Percentiles rank a stretch among this genome's conserved stretches.
phyloP scores from a whole-genome alignment of 805 yeast genomes.

The Isabelozyma heimii region DNA sequence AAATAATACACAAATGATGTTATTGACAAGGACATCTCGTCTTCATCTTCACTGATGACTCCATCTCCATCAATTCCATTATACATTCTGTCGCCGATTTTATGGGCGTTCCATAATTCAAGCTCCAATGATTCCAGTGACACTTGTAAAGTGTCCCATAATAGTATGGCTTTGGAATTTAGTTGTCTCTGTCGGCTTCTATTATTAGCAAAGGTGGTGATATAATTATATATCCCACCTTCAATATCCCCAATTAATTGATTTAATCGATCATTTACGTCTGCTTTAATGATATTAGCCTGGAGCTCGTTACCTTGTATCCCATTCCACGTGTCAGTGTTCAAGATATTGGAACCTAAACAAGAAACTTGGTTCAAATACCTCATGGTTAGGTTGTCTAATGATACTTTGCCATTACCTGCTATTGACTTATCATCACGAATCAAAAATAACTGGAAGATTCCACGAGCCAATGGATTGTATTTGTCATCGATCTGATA shows the following conservation, averaged over 20 bases:
- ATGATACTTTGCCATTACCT: slow-evolving; percentile 40
- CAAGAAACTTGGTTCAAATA: slow-evolving; percentile 46
- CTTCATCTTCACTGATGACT: slow-evolving; percentile 10
- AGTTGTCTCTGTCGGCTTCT: slow-evolving; percentile 83
- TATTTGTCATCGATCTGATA: slow-evolving; percentile 16
- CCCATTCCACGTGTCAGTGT: slow-evolving; percentile 19
- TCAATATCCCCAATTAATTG: slow-evolving; percentile 46
- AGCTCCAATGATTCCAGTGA: slow-evolving; percentile 64
- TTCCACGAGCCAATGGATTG: slow-evolving; percentile 57
- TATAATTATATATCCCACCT: slow-evolving; percentile 33
- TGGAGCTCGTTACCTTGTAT: slow-evolving; percentile 10
- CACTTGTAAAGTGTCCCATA: slow-evolving; percentile 82
- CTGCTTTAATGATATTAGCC: slow-evolving; percentile 4
- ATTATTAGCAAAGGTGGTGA: slow-evolving; percentile 46
- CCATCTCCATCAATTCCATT: not conserved
- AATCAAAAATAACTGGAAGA: slow-evolving; percentile 59
- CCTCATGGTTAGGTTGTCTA: slow-evolving; percentile 22
- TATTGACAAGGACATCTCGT: slow-evolving; percentile 56
- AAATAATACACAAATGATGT: slow-evolving; percentile 66
- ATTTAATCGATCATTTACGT: slow-evolving; percentile 10
- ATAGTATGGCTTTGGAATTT: slow-evolving; percentile 49
- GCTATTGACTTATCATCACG: slow-evolving; percentile 60
- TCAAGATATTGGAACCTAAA: slow-evolving; percentile 27
- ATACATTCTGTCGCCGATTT: slow-evolving; percentile 33
- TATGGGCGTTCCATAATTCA: slow-evolving; percentile 30